phyloP scores from a whole-genome alignment of 2,329 filamentous ascomycete genomes.

The Sarocladium oryzae region DNA sequence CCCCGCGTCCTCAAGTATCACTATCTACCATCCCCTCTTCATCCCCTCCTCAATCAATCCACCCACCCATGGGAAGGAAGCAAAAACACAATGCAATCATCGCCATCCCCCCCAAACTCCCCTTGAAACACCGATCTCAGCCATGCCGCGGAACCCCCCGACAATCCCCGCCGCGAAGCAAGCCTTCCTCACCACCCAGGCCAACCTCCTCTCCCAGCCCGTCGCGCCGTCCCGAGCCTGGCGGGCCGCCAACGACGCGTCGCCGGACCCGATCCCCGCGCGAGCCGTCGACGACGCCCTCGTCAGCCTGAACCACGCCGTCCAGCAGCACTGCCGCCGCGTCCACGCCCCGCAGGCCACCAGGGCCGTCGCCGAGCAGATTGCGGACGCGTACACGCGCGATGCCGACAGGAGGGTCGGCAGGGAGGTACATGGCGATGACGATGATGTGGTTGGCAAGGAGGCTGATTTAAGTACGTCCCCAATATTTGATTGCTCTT shows the following conservation, averaged over 20 bases:
- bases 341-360: slow-evolving; percentile 64
- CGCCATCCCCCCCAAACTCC: too few relatives aligned
- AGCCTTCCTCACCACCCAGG: slow-evolving; percentile 56
- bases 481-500: too few relatives aligned
- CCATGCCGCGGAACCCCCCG: slow-evolving; percentile 22
- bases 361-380: slow-evolving; percentile 66
- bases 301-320: slow-evolving; percentile 50
- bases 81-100: too few relatives aligned
- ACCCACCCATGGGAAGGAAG: too few relatives aligned
- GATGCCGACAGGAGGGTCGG: slow-evolving; percentile 33
- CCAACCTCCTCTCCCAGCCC: slow-evolving; percentile 54
- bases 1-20: too few relatives aligned
- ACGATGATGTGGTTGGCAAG: slow-evolving; percentile 29
- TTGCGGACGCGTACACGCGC: slow-evolving; percentile 57
- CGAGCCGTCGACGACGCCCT: slow-evolving; percentile 51
- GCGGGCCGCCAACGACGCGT: slow-evolving; percentile 39
- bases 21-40: too few relatives aligned
- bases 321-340: slow-evolving; percentile 59
- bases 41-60: too few relatives aligned
- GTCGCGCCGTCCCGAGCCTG: slow-evolving; percentile 50
- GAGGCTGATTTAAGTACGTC: slow-evolving; percentile 40
- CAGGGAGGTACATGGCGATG: slow-evolving; percentile 24
- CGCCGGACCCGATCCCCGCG: slow-evolving; percentile 35
- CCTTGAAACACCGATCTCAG: too few relatives aligned
- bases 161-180: slow-evolving; percentile 59